A percentile compares a stretch with the other conserved stretches of the same genome.
phyloP scores from a whole-genome alignment of 139 green algal genomes.

The Yamagishiella unicocca region DNA sequence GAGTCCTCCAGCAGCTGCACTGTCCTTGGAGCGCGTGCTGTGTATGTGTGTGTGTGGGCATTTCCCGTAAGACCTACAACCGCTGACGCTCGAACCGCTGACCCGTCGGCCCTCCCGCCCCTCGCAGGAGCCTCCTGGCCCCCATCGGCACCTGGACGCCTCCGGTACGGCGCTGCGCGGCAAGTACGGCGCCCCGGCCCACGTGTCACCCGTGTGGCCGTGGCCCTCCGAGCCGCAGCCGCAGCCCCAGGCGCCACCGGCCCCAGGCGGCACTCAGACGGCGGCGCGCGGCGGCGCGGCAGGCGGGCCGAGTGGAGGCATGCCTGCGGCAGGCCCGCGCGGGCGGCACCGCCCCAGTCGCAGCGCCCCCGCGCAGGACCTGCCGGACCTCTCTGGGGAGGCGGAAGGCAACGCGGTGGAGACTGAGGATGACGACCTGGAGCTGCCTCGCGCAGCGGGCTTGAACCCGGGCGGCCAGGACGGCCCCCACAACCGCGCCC shows the following conservation, averaged over 20 bases:
- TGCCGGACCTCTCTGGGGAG: not conserved
- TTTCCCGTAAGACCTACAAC: too few species aligned
- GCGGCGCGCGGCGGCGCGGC: not conserved
- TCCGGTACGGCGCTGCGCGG: not conserved
- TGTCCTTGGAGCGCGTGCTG: too few species aligned
- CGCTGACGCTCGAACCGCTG: too few species aligned
- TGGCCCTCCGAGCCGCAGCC: not conserved
- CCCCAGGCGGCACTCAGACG: not conserved
- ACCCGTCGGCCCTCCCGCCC: not conserved
- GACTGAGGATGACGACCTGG: too few species aligned
- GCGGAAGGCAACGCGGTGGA: too few species aligned
- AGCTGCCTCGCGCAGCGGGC: too few species aligned
- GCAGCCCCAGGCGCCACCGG: too few species aligned
- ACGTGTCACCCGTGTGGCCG: not conserved
- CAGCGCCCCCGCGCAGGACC: not conserved
- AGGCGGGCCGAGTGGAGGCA: not conserved
- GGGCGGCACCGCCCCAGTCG: conserved; percentile 14
- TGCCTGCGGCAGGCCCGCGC: not conserved
- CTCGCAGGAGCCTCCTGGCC: conserved; percentile 23
- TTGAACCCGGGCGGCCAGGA: too few species aligned
- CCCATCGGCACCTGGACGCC: not conserved
- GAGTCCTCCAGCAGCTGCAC: too few species aligned
- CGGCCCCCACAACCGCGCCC: too few species aligned
- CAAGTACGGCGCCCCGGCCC: conserved; percentile 35
- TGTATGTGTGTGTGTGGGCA: too few species aligned